Evolutionary conservation across 2,329 filamentous ascomycete genomes (phyloP), one percentile per base, ranked within the genome.

Genomic region (Hypoxylon sp.): DNA sequence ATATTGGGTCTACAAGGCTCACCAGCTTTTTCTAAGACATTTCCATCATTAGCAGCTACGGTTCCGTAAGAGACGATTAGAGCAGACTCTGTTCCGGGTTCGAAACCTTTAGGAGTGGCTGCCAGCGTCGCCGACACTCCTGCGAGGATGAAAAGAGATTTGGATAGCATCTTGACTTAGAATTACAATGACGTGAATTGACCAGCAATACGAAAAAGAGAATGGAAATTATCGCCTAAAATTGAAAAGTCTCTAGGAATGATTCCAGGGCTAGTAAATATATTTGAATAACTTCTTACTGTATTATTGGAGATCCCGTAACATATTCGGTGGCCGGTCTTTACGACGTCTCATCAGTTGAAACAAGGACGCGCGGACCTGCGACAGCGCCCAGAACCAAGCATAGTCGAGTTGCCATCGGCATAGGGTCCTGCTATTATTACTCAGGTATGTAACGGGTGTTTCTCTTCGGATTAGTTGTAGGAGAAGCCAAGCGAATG

Each of bases 91-190:
- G 77, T 75, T 14, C 74, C 73, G 1, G 83, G 83, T 50, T 75
- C 68, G 70, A 84, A 84, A 25, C 81, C 80, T 9, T 74, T 50
- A 3, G 83, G 82, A 11, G 82, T 84, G 7, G 75, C 74, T 9
- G 81, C 83, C 28, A 80, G 73, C 21, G 76, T 74, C 25, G 76
- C 73, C 34, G 79, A 75, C 46, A 77, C 77, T 36, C 78, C 77
- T 43, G 77, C 72, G 59, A 81, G 70, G 30, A 74, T 70, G 28
- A 75, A 41, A 34, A 81, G 38, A 34, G 69, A 76, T 69, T 74
- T 74, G 50, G 73, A 77, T 34, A 78, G 57, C 78, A 82, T 81
- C 65, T 72, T 75, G 55, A 64, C 28, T 41, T 17, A 43, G 50
- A 53, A 19, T 32, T 65, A 61, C 19, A 38, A 59, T 45, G 56